Percentiles rank a stretch among this genome's conserved stretches.
phyloP scores from a whole-genome alignment of 306 rosid species.

The Sophora flavescens region DNA sequence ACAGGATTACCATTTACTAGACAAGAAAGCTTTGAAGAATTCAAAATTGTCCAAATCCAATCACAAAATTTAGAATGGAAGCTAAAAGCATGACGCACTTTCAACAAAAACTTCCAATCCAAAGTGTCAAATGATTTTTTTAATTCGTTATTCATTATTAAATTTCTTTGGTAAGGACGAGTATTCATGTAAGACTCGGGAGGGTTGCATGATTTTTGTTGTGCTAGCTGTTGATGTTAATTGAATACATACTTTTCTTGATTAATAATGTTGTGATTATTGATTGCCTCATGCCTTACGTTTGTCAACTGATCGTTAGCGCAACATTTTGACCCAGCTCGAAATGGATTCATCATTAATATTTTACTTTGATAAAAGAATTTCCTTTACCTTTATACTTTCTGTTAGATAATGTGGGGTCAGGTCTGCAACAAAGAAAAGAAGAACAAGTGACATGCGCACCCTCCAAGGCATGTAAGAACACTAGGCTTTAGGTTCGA shows the following conservation, averaged over 20 bases:
- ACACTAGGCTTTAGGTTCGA: too few relatives aligned
- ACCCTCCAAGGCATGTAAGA: too few relatives aligned
- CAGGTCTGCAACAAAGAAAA: too few relatives aligned
- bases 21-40: too few relatives aligned
- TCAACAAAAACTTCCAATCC: too few relatives aligned
- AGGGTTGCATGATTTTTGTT: not conserved
- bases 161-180: not conserved
- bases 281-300: not conserved
- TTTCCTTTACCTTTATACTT: not conserved
- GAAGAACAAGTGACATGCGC: too few relatives aligned
- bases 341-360: not conserved
- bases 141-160: not conserved
- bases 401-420: too few relatives aligned
- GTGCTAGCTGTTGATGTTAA: not conserved
- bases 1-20: too few relatives aligned
- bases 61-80: too few relatives aligned
- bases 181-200: not conserved
- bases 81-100: too few relatives aligned
- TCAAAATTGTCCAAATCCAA: too few relatives aligned
- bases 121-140: too few relatives aligned
- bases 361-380: not conserved
- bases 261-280: not conserved
- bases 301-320: not conserved
- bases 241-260: not conserved
- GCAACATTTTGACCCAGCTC: not conserved